These are phyloP conservation scores for Naumovozyma dairenensis DNA, from an alignment of 805 yeast genomes.

Conservation along the genomic window DNA sequence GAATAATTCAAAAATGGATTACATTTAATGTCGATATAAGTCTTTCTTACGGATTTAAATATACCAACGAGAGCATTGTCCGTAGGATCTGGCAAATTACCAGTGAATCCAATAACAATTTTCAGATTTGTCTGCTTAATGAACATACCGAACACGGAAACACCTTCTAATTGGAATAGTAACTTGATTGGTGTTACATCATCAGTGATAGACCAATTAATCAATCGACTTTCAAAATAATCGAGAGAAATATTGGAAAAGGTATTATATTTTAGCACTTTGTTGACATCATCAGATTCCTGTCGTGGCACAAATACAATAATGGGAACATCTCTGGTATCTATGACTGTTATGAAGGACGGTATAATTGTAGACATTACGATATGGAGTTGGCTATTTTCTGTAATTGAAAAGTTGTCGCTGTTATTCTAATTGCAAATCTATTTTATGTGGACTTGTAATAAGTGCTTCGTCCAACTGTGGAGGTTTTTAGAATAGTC, in stretches of 20 bases:
- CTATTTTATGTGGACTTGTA: neutral
- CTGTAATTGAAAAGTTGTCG: no score
- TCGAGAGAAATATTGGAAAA: conserved; percentile 27
- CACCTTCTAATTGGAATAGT: conserved; percentile 24
- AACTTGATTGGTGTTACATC: conserved; percentile 13
- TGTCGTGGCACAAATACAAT: conserved; percentile 16
- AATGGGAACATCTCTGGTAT: conserved; percentile 19
- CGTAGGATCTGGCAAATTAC: conserved; percentile 4
- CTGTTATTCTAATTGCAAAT: neutral
- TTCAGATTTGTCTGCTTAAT: conserved; percentile 24
- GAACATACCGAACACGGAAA: conserved; percentile 23
- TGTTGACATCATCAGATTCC: conserved; percentile 13
- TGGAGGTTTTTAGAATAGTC: no score
- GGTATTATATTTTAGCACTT: conserved; percentile 23
- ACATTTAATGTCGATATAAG: conserved; percentile 18
- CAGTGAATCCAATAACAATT: conserved; percentile 21
- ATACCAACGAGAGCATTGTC: conserved; percentile 10
- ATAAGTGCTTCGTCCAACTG: no score
- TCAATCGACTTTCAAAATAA: conserved; percentile 23
- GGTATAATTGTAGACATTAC: conserved; percentile 3
- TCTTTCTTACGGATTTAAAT: conserved; percentile 17
- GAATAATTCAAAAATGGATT: conserved; percentile 18
- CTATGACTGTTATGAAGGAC: conserved; percentile 20
- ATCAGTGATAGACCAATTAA: conserved; percentile 12
- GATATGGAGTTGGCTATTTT: no score